Evolutionary conservation across 805 yeast species (phyloP), one percentile per base, ranked within the genome.

Genomic region (Priceomyces medius): DNA sequence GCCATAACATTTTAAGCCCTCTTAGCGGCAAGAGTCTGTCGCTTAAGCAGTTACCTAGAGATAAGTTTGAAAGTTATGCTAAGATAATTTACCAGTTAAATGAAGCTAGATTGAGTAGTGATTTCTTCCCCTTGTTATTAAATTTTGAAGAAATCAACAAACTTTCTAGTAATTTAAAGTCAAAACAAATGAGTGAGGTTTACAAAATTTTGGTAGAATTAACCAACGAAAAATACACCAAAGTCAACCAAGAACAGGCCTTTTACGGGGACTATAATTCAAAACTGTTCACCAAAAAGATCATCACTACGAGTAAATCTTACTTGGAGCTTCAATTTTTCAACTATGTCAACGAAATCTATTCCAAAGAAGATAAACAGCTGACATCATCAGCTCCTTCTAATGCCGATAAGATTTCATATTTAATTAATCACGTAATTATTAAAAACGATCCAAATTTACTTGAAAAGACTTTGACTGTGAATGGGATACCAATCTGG

Each of bases 401-500:
- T 1, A 81, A 81, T 48, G 68, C 81, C 33, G 83, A 81, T 59
- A 90, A 86, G 55, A 77, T 90, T 23, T 76, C 77, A 45, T 79
- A 84, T 38, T 76, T 86, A 48, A 68, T 70, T 32, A 55, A 68
- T 44, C 63, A 64, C 41, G 55, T 71, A 17, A 58, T 68, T 29
- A 46, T 56, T 37, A 64, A 60, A 41, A 65, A 66, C 47, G 52
- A 54, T 27, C 43, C 51, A 19, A 61, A 61, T 16, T 46, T 59
- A 31, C 48, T 52, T 45, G 55, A 56, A n/a, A 61, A 60, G 41
- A 68, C 74, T 1, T 54, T 68, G 42, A 55, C 55, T 41, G 81
- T 88, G 18, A 90, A 91, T 62, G 89, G 89, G 13, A 70, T 78
- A 1, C 98, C 98, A 7, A 78, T 93, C n/a, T 91, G 99, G 99